Conservation (phyloP, 768 basidiomycete species). For the Boletus rufocinnamomeus region DNA sequence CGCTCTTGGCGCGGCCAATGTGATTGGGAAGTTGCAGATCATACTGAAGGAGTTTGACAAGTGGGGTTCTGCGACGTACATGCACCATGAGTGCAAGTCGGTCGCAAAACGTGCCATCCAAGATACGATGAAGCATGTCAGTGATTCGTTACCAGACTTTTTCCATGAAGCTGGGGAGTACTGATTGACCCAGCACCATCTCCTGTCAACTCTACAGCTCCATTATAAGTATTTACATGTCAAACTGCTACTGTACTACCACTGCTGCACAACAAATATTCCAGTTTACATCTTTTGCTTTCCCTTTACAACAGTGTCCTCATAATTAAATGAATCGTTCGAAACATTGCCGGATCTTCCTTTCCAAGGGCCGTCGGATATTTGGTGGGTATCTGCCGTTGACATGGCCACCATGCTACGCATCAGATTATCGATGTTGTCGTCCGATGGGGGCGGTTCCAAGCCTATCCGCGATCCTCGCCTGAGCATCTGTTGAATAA, state of each 20-base stretch:
- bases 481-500: conserved; percentile 42
- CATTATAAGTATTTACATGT: not conserved
- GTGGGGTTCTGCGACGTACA: conserved; percentile 73
- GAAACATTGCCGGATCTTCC: conserved; percentile 9
- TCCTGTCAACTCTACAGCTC: not conserved
- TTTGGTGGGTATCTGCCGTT: conserved; percentile 13
- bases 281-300: conserved; percentile 25
- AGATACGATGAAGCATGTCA: conserved; percentile 56
- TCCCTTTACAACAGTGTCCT: conserved; percentile 29
- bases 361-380: conserved; percentile 36
- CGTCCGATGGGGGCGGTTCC: conserved; percentile 38
- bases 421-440: conserved; percentile 44
- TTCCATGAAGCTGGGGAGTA: conserved; percentile 47
- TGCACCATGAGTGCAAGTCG: conserved; percentile 74
- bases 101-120: conserved; percentile 56
- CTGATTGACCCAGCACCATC: conserved; percentile 5
- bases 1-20: conserved; percentile 60
- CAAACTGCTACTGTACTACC: not conserved
- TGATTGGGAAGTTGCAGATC: conserved; percentile 61
- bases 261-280: not conserved
- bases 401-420: conserved; percentile 40
- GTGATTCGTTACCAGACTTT: conserved; percentile 62
- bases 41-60: conserved; percentile 69
- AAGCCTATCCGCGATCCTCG: conserved; percentile 38
- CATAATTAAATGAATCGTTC: conserved; percentile 25